Evolutionary conservation across 1,284 basidiomycete species (phyloP).

Genomic region (Rhodotorula glutinis): DNA sequence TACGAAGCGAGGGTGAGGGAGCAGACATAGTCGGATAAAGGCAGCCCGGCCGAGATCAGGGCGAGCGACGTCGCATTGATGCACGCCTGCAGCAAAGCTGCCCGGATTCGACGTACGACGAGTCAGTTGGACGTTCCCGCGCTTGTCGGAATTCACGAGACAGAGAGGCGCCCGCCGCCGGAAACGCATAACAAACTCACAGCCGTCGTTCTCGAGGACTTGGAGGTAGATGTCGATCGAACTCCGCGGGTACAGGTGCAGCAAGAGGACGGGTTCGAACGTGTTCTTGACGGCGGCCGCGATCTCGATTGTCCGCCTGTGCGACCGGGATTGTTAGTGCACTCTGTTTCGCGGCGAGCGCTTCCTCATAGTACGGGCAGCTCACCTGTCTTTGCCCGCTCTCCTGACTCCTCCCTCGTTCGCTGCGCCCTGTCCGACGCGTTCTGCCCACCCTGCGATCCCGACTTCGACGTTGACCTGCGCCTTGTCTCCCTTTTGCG

Average conservation of each 20-base stretch:
- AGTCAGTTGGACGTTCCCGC: no score
- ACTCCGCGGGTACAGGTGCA: constrained; percentile 83
- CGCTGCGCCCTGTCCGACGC: constrained; percentile 52
- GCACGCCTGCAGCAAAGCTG: constrained; percentile 80
- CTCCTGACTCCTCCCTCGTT: constrained; percentile 68
- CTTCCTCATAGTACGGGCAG: constrained; percentile 22
- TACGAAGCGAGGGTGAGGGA: constrained; percentile 69
- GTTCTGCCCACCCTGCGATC: constrained; percentile 67
- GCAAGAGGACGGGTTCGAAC: constrained; percentile 91
- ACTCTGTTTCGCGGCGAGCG: no score
- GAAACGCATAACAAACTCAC: constrained; percentile 44
- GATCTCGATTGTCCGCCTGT: constrained; percentile 82
- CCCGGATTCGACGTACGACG: no score
- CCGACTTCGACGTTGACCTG: constrained; percentile 76
- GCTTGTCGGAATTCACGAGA: no score
- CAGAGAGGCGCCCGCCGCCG: no score
- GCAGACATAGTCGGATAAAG: constrained; percentile 84
- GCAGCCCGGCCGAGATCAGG: constrained; percentile 83
- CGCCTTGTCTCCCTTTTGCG: constrained; percentile 63
- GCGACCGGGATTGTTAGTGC: not conserved
- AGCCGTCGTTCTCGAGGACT: constrained; percentile 87
- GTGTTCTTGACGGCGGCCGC: constrained; percentile 83
- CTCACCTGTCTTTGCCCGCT: constrained; percentile 74
- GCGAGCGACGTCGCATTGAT: constrained; percentile 94
- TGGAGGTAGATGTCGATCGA: constrained; percentile 92